A percentile compares a stretch with the other conserved stretches of the same genome.
phyloP scores from a whole-genome alignment of 768 basidiomycete species.

The Podaxis sp. region DNA sequence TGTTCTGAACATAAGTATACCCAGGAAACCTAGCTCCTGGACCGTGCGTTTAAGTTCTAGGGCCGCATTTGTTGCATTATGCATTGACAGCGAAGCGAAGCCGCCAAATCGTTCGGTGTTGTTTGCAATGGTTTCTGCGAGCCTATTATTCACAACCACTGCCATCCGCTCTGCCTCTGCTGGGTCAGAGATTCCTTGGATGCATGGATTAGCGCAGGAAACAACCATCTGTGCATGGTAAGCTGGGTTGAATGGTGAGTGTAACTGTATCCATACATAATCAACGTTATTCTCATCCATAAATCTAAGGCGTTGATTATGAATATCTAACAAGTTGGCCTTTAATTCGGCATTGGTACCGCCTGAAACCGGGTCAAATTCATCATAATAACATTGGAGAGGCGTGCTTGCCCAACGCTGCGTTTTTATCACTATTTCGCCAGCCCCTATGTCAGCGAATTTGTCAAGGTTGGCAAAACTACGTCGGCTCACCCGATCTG shows the following conservation, averaged over 20 bases:
- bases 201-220: constrained; percentile 35
- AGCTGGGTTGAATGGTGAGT: background rate
- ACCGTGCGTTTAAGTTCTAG: constrained; percentile 39
- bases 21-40: constrained; percentile 38
- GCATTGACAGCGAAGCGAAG: constrained; percentile 43
- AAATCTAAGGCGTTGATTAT: constrained; percentile 31
- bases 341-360: constrained; percentile 28
- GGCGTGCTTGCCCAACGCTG: constrained; percentile 21
- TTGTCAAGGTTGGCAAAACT: background rate
- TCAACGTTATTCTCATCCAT: constrained; percentile 39
- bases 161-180: constrained; percentile 31
- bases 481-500: constrained; percentile 22
- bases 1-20: constrained; percentile 14
- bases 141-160: constrained; percentile 31
- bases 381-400: background rate
- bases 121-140: constrained; percentile 36
- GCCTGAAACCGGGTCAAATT: constrained; percentile 20
- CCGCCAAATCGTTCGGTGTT: constrained; percentile 39
- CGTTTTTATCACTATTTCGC: constrained; percentile 14
- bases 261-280: constrained; percentile 24
- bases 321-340: constrained; percentile 36
- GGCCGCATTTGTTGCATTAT: constrained; percentile 39
- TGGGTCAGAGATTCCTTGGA: constrained; percentile 37
- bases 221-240: constrained; percentile 32
- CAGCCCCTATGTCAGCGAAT: background rate